These are phyloP conservation scores for Mycena citricolor DNA, from an alignment of 1,284 basidiomycete genomes.

Conservation along the genomic window DNA sequence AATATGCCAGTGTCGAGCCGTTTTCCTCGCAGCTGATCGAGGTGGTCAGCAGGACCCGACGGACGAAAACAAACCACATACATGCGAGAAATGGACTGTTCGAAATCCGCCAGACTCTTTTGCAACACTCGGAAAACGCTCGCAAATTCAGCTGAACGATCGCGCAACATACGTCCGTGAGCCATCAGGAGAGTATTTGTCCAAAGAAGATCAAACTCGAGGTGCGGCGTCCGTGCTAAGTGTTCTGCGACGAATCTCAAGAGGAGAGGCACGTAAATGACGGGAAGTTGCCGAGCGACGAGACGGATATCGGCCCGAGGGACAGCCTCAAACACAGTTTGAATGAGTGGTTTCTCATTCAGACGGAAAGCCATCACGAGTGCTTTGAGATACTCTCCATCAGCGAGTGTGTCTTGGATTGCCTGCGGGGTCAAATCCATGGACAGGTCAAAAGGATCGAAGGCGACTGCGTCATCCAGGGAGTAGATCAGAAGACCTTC, in stretches of 20 bases:
- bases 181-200: constrained; percentile 73
- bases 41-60: background rate
- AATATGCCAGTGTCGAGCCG: constrained; percentile 19
- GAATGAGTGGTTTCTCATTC: constrained; percentile 80
- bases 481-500: constrained; percentile 95
- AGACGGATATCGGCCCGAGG: constrained; percentile 79
- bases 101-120: constrained; percentile 77
- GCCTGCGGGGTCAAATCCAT: constrained; percentile 94
- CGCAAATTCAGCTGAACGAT: constrained; percentile 79
- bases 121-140: constrained; percentile 81
- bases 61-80: constrained; percentile 44
- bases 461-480: constrained; percentile 83
- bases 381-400: constrained; percentile 80
- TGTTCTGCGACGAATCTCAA: constrained; percentile 81
- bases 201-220: constrained; percentile 93
- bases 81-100: constrained; percentile 78
- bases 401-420: constrained; percentile 63
- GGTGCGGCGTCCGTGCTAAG: constrained; percentile 80
- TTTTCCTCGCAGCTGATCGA: constrained; percentile 22
- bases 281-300: constrained; percentile 79
- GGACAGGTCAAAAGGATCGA: constrained; percentile 96
- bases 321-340: constrained; percentile 78
- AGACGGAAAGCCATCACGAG: constrained; percentile 90
- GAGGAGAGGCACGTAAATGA: constrained; percentile 73
- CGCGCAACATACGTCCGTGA: constrained; percentile 79